Evolutionary conservation across 805 yeast species (phyloP).

Genomic region (Wickerhamomyces silvicola): DNA sequence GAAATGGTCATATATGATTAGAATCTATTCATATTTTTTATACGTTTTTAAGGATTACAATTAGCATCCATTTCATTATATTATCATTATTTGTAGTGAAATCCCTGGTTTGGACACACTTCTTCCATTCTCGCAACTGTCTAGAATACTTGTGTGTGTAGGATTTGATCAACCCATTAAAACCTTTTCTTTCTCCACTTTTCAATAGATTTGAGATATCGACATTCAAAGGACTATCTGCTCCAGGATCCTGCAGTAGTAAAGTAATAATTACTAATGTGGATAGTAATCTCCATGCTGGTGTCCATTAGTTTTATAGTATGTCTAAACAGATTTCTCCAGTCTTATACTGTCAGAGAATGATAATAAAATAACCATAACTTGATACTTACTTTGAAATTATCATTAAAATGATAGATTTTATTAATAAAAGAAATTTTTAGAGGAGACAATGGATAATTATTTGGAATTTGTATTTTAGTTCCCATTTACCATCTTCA

Average conservation of each 20-base stretch:
- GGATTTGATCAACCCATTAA: constrained; percentile 35
- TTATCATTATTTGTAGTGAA: too few relatives aligned
- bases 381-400: constrained; percentile 20
- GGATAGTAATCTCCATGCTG: constrained; percentile 61
- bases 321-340: constrained; percentile 74
- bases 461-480: constrained; percentile 38
- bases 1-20: too few relatives aligned
- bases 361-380: neutral
- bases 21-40: too few relatives aligned
- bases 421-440: constrained; percentile 35
- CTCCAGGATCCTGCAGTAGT: constrained; percentile 59
- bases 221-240: constrained; percentile 63
- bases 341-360: constrained; percentile 21
- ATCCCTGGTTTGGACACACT: too few relatives aligned
- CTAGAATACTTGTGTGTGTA: constrained; percentile 25
- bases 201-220: constrained; percentile 60
- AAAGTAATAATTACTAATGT: constrained; percentile 51
- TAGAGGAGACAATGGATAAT: constrained; percentile 61
- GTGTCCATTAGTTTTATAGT: constrained; percentile 58
- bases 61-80: too few relatives aligned
- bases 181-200: constrained; percentile 38
- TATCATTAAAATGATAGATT: constrained; percentile 45
- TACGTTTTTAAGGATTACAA: too few relatives aligned
- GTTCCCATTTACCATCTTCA: constrained; percentile 44
- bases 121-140: constrained; percentile 3